phyloP scores from a whole-genome alignment of 495 filamentous ascomycete species.

The Poronia punctata region DNA sequence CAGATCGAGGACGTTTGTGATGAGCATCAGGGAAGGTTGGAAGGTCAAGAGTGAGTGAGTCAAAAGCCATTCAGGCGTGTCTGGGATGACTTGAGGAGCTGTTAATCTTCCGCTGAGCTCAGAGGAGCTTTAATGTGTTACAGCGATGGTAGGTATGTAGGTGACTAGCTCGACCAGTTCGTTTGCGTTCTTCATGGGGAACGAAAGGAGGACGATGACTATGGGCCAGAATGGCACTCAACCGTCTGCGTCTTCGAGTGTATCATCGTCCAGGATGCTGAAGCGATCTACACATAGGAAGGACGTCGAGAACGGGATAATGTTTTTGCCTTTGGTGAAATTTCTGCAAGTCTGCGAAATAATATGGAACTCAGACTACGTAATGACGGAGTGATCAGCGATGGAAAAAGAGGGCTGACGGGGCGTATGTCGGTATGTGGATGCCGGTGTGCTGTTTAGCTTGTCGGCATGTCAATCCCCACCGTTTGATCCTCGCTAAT shows the following conservation, averaged over 20 bases:
- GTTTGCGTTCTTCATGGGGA: conserved; percentile 24
- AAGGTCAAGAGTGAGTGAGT: too few relatives aligned
- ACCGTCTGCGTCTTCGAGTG: conserved; percentile 10
- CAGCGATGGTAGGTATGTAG: conserved; percentile 34
- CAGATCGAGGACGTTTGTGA: too few relatives aligned
- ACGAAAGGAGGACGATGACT: conserved; percentile 42
- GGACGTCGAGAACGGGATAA: neutral
- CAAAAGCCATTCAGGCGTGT: too few relatives aligned
- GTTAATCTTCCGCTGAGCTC: conserved; percentile 7
- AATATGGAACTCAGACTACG: neutral
- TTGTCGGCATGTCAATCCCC: too few relatives aligned
- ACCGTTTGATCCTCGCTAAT: too few relatives aligned
- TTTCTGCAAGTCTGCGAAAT: too few relatives aligned
- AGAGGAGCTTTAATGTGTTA: conserved; percentile 6
- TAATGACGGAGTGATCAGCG: too few relatives aligned
- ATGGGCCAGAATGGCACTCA: conserved; percentile 26
- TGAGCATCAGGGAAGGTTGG: too few relatives aligned
- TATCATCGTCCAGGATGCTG: conserved; percentile 12
- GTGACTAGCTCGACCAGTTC: conserved; percentile 36
- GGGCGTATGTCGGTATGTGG: too few relatives aligned
- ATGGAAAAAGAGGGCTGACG: too few relatives aligned
- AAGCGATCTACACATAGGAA: conserved; percentile 17
- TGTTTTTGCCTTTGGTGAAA: neutral
- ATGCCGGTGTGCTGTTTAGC: too few relatives aligned
- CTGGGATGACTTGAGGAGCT: neutral